These are phyloP conservation scores for Ciborinia camelliae DNA, from an alignment of 2,329 filamentous ascomycete species.

Conservation along the genomic window DNA sequence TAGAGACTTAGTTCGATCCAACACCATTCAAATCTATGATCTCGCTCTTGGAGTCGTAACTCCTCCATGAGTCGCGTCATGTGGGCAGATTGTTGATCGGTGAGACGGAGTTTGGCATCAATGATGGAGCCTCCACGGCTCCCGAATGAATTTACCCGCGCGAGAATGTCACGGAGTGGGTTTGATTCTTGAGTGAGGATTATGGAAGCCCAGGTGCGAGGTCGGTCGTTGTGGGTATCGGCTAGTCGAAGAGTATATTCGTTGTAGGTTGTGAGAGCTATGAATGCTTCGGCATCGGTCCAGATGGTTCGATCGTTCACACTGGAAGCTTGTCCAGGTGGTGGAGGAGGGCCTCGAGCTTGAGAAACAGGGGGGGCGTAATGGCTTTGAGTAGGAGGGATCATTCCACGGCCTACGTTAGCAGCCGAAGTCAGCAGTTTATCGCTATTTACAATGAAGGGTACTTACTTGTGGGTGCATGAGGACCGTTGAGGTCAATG, in stretches of 20 bases:
- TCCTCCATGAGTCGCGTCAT: slow-evolving; percentile 29
- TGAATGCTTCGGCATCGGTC: slow-evolving; percentile 21
- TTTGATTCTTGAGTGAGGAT: slow-evolving; percentile 23
- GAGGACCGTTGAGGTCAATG: neutral
- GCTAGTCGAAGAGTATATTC: slow-evolving; percentile 27
- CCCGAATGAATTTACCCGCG: slow-evolving; percentile 21
- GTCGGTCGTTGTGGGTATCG: neutral
- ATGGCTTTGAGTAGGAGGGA: neutral
- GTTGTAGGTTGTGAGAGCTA: slow-evolving; percentile 27
- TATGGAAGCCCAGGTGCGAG: slow-evolving; percentile 22
- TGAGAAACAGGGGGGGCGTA: neutral
- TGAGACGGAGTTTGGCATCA: slow-evolving; percentile 24
- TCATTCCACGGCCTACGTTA: neutral
- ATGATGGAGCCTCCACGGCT: slow-evolving; percentile 22
- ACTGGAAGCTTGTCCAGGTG: neutral
- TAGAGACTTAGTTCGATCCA: slow-evolving; percentile 27
- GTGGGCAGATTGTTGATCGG: slow-evolving; percentile 28
- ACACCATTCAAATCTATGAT: slow-evolving; percentile 30
- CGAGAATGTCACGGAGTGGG: slow-evolving; percentile 8
- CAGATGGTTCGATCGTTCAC: slow-evolving; percentile 15
- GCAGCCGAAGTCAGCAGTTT: neutral
- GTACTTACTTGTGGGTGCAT: neutral
- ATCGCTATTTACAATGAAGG: neutral
- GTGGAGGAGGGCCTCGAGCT: neutral
- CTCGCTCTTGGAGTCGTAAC: slow-evolving; percentile 22